phyloP scores from a whole-genome alignment of 2,329 filamentous ascomycete species.

The Pseudocercospora fijiensis region DNA sequence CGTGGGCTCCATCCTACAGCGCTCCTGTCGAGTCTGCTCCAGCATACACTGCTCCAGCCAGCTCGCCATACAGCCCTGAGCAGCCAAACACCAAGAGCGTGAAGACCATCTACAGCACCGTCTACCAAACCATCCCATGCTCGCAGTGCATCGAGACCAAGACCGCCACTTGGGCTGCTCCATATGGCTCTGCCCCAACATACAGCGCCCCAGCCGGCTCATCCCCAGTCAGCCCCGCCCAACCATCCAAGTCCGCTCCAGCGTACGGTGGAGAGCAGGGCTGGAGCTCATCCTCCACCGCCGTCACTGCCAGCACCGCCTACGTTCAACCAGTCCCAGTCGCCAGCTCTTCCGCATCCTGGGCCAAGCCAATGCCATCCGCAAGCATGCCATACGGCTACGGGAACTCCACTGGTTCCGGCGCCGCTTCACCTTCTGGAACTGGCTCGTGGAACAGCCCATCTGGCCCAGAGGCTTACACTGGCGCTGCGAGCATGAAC shows the following conservation, averaged over 20 bases:
- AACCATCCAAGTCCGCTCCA: not conserved
- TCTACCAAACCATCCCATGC: slow-evolving; percentile 2
- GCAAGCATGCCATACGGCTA: not conserved
- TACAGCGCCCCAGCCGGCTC: not conserved
- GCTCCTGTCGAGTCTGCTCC: not conserved
- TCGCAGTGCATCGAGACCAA: not conserved
- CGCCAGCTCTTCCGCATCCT: not conserved
- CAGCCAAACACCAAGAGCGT: not conserved
- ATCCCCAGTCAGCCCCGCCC: not conserved
- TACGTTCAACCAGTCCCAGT: not conserved
- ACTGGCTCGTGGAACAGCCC: slow-evolving; percentile 5
- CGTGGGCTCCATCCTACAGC: not conserved
- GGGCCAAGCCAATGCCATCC: slow-evolving; percentile 2
- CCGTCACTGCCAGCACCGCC: not conserved
- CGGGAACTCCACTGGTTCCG: not conserved
- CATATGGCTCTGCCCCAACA: not conserved
- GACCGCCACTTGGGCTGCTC: slow-evolving; percentile 3
- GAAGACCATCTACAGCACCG: slow-evolving; percentile 10
- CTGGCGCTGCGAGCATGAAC: slow-evolving; percentile 9
- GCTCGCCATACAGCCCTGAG: not conserved
- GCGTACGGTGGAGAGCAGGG: not conserved
- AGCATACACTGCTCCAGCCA: not conserved
- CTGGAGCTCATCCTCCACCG: not conserved
- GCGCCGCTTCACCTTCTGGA: not conserved
- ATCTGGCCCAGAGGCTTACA: slow-evolving; percentile 8